Evolutionary conservation across 2,329 filamentous ascomycete species (phyloP), one percentile per base, ranked within the genome.

Genomic region (Xylariaceae sp.): DNA sequence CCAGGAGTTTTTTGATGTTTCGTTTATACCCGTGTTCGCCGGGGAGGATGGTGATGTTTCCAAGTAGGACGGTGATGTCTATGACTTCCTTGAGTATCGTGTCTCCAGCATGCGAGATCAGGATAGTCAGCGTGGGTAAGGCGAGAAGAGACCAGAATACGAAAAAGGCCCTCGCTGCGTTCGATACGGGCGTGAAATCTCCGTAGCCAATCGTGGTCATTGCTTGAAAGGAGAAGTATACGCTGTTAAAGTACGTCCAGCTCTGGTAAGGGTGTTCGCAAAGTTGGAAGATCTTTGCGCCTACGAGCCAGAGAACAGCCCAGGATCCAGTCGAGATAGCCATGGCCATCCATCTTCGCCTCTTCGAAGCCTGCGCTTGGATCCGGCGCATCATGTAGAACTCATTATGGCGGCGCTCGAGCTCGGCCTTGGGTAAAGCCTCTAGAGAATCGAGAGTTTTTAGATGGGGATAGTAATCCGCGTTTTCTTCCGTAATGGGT

Each of bases 101-200:
- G 68, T 95, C 88, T 23, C 89, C 89, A 60, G 94, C 88, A 65
- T 92, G 89, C 9, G 86, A 88, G 63, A 95, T 89, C 10, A 97
- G 81, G 15, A 96, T 87, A 0, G 92, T 96, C 82, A 92, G 92
- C 1, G 89, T 92, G 0, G 92, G 92, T 2, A 96, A 80, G 0
- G 92, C 91, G 30, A 96, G 81, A 1, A 97, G 73, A 11, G 87
- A 90, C 92, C 92, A 97, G 58, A 96, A 87, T n/a, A 97, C 89
- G 68, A 96, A 97, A 72, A 96, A 96, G 0, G 89, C 85, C 57
- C 89, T 87, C 1, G 89, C 90, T 0, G 86, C 82, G 64, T 92
- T 92, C 1, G 87, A 89, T n/a, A 85, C 78, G 0, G 91, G 91
- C 1, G 86, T 85, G 4, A 88, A 73, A 65, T 96, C 91, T 2